Evolutionary conservation across 495 filamentous ascomycete genomes (phyloP), one percentile per base, ranked within the genome.

Genomic region (Patellaria atrata): DNA sequence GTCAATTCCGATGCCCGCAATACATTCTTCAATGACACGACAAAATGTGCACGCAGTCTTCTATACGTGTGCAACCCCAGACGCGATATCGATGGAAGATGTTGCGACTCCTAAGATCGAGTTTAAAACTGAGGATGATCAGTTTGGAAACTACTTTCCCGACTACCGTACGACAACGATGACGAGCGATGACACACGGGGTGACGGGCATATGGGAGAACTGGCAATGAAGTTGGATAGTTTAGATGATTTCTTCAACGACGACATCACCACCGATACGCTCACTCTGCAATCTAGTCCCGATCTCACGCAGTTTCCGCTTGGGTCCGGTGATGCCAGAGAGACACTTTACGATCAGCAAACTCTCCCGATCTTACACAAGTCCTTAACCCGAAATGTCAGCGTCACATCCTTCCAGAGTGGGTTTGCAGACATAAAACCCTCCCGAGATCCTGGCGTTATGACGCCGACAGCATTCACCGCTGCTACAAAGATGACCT

Each of bases 31-130:
- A 30, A 73, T 71, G 25, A 94, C 87, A 8, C 68, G 86, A 22
- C 68, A 75, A 36, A 96, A 96, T 50, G 86, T 96, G n/a, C 86
- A 94, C 46, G 82, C 85, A 0, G 85, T 89, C 3, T 94, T 93
- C 55, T 89, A 94, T 54, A 92, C 83, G 33, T 93, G 87, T 43
- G 70, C 70, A 30, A 62, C 57, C 41, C 57, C 69, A 0, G 65
- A 73, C 31, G 67, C 71, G 16, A 57, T 63, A 42, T 63, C 70
- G 30, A 55, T 57, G 10, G 63, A 70, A 30, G 64, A 77, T n/a
- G 65, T 67, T 2, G 68, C 75, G 33, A 84, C 83, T 0, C 78
- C 85, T 10, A 82, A 89, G 33, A 76, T 99, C 12, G 83, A 89
- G 45, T 94, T 99, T 61, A 79, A 86, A 36, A 65, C 72, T 3